Conservation (phyloP, 768 basidiomycete genomes). For the Boletellus emodensis region DNA sequence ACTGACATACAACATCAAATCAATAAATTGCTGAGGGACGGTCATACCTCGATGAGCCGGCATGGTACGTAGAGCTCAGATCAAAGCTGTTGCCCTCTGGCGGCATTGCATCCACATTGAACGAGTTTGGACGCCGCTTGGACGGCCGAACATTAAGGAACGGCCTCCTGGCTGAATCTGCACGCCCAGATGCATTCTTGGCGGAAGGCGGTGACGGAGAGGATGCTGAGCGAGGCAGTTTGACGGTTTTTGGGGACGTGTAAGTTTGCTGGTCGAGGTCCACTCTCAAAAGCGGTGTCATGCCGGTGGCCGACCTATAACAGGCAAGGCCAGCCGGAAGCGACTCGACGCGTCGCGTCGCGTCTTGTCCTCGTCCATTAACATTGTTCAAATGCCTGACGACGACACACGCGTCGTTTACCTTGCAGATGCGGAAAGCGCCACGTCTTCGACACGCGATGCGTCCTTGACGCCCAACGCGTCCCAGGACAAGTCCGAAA, state of each 20-base stretch:
- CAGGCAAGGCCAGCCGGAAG: neutral
- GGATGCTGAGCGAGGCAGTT: slow-evolving; percentile 75
- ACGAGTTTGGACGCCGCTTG: slow-evolving; percentile 25
- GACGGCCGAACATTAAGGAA: slow-evolving; percentile 26
- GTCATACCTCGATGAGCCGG: slow-evolving; percentile 73
- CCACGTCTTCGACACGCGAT: slow-evolving; percentile 9
- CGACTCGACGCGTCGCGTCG: slow-evolving; percentile 7
- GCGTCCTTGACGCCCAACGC: slow-evolving; percentile 16
- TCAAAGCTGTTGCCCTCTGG: slow-evolving; percentile 42
- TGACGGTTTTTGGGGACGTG: slow-evolving; percentile 32
- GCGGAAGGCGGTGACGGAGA: slow-evolving; percentile 71
- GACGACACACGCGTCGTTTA: slow-evolving; percentile 34
- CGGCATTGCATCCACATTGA: slow-evolving; percentile 16
- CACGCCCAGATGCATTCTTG: slow-evolving; percentile 48
- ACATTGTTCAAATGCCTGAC: slow-evolving; percentile 22
- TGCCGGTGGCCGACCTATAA: slow-evolving; percentile 9
- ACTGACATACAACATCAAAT: slow-evolving; percentile 30
- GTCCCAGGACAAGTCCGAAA: slow-evolving; percentile 21
- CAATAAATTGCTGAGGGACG: neutral
- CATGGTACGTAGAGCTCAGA: slow-evolving; percentile 86
- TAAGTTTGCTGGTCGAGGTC: neutral
- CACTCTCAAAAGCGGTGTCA: slow-evolving; percentile 7
- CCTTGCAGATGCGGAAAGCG: slow-evolving; percentile 43
- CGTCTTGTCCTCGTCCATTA: slow-evolving; percentile 12
- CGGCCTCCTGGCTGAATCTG: slow-evolving; percentile 43